Evolutionary conservation across 164 flowering plant species (phyloP).

Genomic region (Santalum album): DNA sequence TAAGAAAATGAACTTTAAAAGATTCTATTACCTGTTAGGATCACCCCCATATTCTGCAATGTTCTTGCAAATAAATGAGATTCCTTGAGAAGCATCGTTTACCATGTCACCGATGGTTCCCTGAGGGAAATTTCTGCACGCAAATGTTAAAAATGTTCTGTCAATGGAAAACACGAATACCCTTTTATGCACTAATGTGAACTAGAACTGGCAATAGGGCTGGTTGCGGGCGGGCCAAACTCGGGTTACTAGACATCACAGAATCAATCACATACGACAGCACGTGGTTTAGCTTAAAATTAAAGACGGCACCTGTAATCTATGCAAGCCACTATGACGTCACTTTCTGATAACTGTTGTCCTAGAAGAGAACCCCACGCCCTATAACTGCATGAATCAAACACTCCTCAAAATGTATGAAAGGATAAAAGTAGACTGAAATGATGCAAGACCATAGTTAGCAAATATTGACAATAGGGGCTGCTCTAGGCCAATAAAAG

Average conservation of each 20-base stretch:
- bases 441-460: not conserved
- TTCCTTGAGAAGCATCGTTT: slow-evolving; percentile 72
- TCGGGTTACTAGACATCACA: no score
- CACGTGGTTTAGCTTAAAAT: slow-evolving; percentile 1
- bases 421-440: not conserved
- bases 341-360: slow-evolving; percentile 71
- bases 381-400: slow-evolving; percentile 56
- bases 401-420: not conserved
- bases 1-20: slow-evolving; percentile 2
- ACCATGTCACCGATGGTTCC: slow-evolving; percentile 97
- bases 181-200: no score
- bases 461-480: not conserved
- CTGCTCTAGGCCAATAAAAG: no score
- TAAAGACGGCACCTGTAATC: slow-evolving; percentile 66
- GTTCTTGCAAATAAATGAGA: slow-evolving; percentile 75
- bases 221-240: no score
- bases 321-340: slow-evolving; percentile 85
- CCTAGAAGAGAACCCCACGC: slow-evolving; percentile 98
- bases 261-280: no score
- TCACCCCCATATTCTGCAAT: slow-evolving; percentile 95
- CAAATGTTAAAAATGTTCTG: slow-evolving; percentile 3
- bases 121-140: slow-evolving; percentile 87
- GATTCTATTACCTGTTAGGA: slow-evolving; percentile 55
- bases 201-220: no score
- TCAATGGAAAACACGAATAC: no score